These are phyloP conservation scores for Tylopilus rubrobrunneus DNA, from an alignment of 768 basidiomycete genomes.

Conservation along the genomic window DNA sequence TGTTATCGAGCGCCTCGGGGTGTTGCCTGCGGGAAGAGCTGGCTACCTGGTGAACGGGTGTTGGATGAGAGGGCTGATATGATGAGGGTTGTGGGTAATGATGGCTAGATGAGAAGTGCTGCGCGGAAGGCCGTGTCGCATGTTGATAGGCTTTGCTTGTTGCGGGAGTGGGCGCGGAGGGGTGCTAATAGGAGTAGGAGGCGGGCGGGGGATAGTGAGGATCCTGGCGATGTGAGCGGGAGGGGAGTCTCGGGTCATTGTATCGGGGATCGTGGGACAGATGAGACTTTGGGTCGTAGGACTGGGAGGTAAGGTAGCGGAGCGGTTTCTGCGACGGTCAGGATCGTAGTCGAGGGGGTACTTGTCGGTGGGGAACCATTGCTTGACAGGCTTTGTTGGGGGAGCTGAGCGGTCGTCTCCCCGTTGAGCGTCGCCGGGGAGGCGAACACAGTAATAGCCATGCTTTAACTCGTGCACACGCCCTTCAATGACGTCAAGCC, in stretches of 20 bases:
- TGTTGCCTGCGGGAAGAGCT: slow-evolving; percentile 29
- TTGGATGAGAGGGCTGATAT: slow-evolving; percentile 20
- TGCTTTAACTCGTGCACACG: no score
- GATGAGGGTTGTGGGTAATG: slow-evolving; percentile 28
- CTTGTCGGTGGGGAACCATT: slow-evolving; percentile 32
- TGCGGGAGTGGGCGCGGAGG: slow-evolving; percentile 23
- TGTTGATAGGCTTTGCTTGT: slow-evolving; percentile 31
- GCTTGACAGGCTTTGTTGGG: slow-evolving; percentile 24
- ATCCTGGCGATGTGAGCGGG: slow-evolving; percentile 32
- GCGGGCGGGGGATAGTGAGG: slow-evolving; percentile 28
- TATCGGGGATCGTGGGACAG: slow-evolving; percentile 21
- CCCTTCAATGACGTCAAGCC: no score
- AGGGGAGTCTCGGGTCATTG: slow-evolving; percentile 25
- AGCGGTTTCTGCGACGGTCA: slow-evolving; percentile 37
- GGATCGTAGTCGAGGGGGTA: slow-evolving; percentile 27
- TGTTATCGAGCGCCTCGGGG: slow-evolving; percentile 25
- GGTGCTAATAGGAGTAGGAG: slow-evolving; percentile 25
- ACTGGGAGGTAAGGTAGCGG: slow-evolving; percentile 26
- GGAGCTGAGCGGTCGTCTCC: slow-evolving; percentile 26
- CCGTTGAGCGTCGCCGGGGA: no score
- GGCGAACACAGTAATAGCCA: no score
- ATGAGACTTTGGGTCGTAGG: slow-evolving; percentile 30
- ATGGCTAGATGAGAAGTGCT: slow-evolving; percentile 23
- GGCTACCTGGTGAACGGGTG: slow-evolving; percentile 14
- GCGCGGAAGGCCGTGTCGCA: slow-evolving; percentile 25